Evolutionary conservation across 2,329 filamentous ascomycete genomes (phyloP).

Genomic region (Byssoonygena ceratinophila): DNA sequence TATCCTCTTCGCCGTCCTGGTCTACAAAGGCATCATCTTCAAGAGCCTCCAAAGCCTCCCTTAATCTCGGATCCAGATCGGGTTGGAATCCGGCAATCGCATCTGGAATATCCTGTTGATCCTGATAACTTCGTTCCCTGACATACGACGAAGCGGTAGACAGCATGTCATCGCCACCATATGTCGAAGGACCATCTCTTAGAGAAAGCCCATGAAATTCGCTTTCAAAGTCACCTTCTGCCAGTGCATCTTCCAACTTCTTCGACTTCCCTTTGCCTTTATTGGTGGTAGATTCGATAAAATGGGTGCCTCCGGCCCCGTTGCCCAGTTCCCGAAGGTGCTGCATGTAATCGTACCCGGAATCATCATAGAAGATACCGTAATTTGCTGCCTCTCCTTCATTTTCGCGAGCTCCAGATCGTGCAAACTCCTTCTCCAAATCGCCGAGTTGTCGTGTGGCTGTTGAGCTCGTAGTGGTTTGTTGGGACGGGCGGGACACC

Average conservation of each 20-base stretch:
- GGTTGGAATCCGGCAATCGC: conserved; percentile 87
- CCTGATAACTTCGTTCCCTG: conserved; percentile 68
- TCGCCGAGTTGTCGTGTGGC: conserved; percentile 62
- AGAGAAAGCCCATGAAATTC: conserved; percentile 20
- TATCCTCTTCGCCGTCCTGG: conserved; percentile 63
- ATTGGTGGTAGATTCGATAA: conserved; percentile 59
- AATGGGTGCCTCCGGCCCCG: conserved; percentile 61
- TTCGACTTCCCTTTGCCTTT: conserved; percentile 59
- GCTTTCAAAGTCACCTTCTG: conserved; percentile 44
- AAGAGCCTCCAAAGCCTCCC: conserved; percentile 83
- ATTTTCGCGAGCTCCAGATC: conserved; percentile 62
- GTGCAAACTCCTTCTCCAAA: conserved; percentile 62
- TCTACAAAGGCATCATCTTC: conserved; percentile 94
- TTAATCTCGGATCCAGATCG: conserved; percentile 87
- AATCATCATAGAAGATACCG: conserved; percentile 90
- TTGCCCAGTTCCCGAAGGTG: conserved; percentile 80
- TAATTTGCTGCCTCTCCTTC: conserved; percentile 93
- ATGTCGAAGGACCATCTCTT: conserved; percentile 8
- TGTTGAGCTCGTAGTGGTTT: conserved; percentile 21
- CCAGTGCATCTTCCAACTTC: conserved; percentile 72
- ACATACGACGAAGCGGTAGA: conserved; percentile 60
- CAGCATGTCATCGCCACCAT: conserved; percentile 20
- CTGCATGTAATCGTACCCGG: conserved; percentile 98
- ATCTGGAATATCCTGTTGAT: conserved; percentile 87
- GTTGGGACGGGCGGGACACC: conserved; percentile 35